Conservation (phyloP, 345 rosid genomes). For the Excoecaria agallocha region DNA sequence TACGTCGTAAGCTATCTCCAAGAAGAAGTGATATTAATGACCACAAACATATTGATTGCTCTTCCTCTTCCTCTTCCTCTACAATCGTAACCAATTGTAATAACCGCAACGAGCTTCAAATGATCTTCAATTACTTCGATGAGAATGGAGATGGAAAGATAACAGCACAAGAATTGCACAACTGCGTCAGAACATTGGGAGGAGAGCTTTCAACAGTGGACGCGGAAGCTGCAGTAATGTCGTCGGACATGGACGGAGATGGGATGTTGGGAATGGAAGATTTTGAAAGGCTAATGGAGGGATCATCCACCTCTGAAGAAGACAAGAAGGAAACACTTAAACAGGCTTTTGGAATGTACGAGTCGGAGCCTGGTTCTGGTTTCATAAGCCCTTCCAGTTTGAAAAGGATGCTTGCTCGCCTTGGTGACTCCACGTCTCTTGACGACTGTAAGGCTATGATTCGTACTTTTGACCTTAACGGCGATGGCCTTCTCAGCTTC, state of each 20-base stretch:
- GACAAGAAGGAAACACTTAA: conserved; percentile 46
- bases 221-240: conserved; percentile 46
- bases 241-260: conserved; percentile 58
- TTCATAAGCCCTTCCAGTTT: conserved; percentile 58
- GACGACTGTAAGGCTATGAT: conserved; percentile 63
- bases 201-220: conserved; percentile 47
- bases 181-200: conserved; percentile 45
- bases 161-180: conserved; percentile 48
- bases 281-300: conserved; percentile 48
- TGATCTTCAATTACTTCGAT: conserved; percentile 54
- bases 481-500: conserved; percentile 67
- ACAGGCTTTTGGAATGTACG: conserved; percentile 63
- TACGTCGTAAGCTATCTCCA: conserved; percentile 10
- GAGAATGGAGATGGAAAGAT: conserved; percentile 62
- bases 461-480: conserved; percentile 55
- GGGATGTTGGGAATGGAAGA: conserved; percentile 57
- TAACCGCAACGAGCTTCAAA: not conserved
- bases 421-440: conserved; percentile 47
- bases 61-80: no score
- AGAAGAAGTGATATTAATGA: not conserved
- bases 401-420: conserved; percentile 49
- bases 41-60: no score
- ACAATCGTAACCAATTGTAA: no score
- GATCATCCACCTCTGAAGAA: conserved; percentile 34
- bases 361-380: conserved; percentile 41